phyloP scores from a whole-genome alignment of 352 stramenopile genomes.

The Thraustochytrium striatum region DNA sequence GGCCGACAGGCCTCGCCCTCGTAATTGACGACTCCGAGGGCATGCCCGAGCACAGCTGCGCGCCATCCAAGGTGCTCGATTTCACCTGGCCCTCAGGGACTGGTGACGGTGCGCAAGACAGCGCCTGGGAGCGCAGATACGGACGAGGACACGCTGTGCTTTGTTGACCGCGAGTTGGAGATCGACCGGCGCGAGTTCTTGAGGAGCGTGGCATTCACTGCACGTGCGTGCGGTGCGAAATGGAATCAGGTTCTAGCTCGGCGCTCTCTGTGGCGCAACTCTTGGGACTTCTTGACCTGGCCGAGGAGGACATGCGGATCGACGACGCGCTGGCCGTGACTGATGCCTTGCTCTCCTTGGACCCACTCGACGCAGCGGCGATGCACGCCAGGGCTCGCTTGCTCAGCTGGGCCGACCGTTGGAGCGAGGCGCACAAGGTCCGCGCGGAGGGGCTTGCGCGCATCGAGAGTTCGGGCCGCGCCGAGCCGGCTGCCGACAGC shows the following conservation, averaged over 20 bases:
- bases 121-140: not conserved
- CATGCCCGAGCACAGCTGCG: not conserved
- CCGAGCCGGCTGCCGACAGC: not conserved
- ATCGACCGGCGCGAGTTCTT: not conserved
- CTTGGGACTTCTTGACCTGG: not conserved
- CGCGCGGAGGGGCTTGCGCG: not conserved
- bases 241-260: not conserved
- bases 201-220: slow-evolving; percentile 1
- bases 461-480: not conserved
- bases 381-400: not conserved
- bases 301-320: not conserved
- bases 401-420: slow-evolving; percentile 10
- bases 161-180: not conserved
- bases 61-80: not conserved
- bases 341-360: not conserved
- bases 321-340: not conserved
- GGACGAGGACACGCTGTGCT: not conserved
- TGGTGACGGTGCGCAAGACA: not conserved
- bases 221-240: not conserved
- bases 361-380: not conserved
- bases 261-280: not conserved
- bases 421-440: not conserved
- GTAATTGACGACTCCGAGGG: not conserved
- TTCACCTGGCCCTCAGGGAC: not conserved
- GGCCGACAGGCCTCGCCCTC: not conserved